Base-by-base conservation (phyloP, 148 eudicot species). In the Rhododendron williamsianum region DNA sequence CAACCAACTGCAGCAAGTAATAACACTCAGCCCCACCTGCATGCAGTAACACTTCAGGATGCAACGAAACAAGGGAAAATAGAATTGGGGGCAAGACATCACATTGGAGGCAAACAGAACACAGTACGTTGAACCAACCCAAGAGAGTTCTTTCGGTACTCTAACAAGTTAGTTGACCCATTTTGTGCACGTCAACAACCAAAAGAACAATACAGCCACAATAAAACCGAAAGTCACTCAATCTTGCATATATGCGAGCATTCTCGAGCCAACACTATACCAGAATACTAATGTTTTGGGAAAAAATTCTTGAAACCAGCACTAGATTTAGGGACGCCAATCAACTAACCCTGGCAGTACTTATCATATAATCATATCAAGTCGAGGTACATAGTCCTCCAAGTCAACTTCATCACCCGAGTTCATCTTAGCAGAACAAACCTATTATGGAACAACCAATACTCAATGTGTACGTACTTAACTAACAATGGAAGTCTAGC, bases 301-400 rank as follows among this genome's bases (percentile, higher is more conserved):
- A 15, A 54, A 16, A 54, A 16, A 16, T 23, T 25, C 9, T 15
- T 18, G 27, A 76, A 76, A 76, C 27, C 52, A 76, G 1, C 48
- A 76, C 58, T 49, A 78, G 8, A 49, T 49, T 25, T 3, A 49
- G 46, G 60, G 81, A 18, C 35, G 13, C 19, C 74, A 46, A 35
- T 19, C 45, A 67, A 89, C 94, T 84, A 67, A 92, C 97, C 93
- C 93, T 95, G 78, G 98, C 94, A 80, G 95, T 95, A 86, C 98
- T 95, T 54, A 94, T 92, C 87, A 94, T 94, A 87, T 94, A 95
- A 33, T 92, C 87, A 94, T 94, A 87, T 95, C 97, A 33, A 97
- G 95, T n/a, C 94, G 92, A 81, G 97, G 94, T 58, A 94, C 94
- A 78, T 95, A 95, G 85, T 94, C 98, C 90, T 95, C 97, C 90